Percentiles rank a stretch among this genome's conserved stretches.
Evolutionary conservation across 306 rosid genomes (phyloP).

Genomic region (Phaseolus lunatus): DNA sequence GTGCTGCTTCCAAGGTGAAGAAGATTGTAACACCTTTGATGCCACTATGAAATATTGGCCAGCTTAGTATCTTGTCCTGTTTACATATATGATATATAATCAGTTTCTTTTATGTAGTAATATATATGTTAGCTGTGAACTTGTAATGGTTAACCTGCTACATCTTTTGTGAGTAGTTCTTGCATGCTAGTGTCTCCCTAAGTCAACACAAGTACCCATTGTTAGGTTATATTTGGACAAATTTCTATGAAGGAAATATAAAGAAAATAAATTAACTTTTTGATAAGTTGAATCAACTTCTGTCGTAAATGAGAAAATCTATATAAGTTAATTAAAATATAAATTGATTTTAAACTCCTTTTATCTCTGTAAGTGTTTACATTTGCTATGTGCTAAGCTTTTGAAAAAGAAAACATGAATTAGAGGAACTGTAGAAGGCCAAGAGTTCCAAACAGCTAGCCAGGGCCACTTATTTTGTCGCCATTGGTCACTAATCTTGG

Average conservation of each 20-base stretch:
- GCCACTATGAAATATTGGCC: conserved; percentile 49
- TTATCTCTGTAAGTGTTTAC: not conserved
- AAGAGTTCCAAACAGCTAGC: not conserved
- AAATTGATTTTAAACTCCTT: too few species aligned
- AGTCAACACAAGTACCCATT: too few species aligned
- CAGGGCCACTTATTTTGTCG: not conserved
- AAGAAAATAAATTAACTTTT: too few species aligned
- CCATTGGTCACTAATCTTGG: not conserved
- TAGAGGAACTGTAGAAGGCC: not conserved
- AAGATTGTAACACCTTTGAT: conserved; percentile 31
- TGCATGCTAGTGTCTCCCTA: conserved; percentile 31
- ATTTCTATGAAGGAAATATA: too few species aligned
- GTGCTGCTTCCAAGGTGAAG: conserved; percentile 49
- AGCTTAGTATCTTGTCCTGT: conserved; percentile 30
- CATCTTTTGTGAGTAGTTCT: conserved; percentile 20
- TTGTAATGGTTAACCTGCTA: conserved; percentile 5
- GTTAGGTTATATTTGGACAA: too few species aligned
- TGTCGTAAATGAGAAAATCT: too few species aligned
- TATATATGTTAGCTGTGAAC: conserved; percentile 29
- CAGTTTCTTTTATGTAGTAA: not conserved
- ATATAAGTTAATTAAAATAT: too few species aligned
- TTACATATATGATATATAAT: not conserved
- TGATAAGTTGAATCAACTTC: too few species aligned
- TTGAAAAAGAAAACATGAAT: conserved; percentile 8
- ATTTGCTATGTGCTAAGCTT: conserved; percentile 10